A percentile compares a stretch with the other conserved stretches of the same genome.
Evolutionary conservation across 129 eudicot genomes (phyloP).

Genomic region (Flaveria trinervia): DNA sequence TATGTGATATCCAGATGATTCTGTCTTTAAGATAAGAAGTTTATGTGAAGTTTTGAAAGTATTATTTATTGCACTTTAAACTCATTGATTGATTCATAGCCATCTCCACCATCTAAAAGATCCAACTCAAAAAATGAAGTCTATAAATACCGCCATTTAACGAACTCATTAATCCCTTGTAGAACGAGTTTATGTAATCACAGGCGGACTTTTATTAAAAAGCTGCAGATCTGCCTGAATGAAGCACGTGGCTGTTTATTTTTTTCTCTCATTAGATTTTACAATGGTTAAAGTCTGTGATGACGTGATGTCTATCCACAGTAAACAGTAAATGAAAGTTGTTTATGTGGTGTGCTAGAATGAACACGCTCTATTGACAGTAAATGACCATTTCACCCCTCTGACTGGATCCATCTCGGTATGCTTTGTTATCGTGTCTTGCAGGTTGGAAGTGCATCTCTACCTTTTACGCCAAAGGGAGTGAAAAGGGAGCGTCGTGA

Average conservation of each 20-base stretch:
- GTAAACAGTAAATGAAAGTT: not conserved
- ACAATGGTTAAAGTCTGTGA: too few relatives aligned
- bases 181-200: not conserved
- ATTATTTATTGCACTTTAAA: too few relatives aligned
- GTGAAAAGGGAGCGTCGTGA: conserved; percentile 91
- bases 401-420: not conserved
- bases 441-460: conserved; percentile 68
- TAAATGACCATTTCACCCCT: not conserved
- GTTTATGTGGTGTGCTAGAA: not conserved
- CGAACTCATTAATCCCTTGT: too few relatives aligned
- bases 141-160: too few relatives aligned
- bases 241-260: not conserved
- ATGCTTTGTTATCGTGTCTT: not conserved
- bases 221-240: not conserved
- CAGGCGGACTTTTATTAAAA: not conserved
- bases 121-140: too few relatives aligned
- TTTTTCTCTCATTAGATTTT: not conserved
- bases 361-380: too few relatives aligned
- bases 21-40: too few relatives aligned
- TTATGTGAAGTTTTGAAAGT: too few relatives aligned
- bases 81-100: too few relatives aligned
- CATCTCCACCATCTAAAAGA: too few relatives aligned
- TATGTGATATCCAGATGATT: too few relatives aligned
- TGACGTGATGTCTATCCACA: not conserved
- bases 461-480: conserved; percentile 80